These are phyloP conservation scores for Carex pumila DNA, from an alignment of 176 grass and related monocot genomes.

Conservation along the genomic window DNA sequence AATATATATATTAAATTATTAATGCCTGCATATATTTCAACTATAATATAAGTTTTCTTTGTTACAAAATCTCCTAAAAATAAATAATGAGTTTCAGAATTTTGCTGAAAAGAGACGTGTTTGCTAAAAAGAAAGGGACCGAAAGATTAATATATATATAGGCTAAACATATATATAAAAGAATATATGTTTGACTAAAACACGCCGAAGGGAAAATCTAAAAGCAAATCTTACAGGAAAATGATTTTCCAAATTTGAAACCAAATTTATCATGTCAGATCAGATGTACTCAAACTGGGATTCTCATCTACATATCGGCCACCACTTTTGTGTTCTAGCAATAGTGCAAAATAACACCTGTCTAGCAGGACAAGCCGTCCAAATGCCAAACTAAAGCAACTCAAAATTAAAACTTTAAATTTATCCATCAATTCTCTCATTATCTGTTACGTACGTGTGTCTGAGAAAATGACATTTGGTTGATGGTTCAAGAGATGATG, in stretches of 20 bases:
- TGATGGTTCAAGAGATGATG: not conserved
- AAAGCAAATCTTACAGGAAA: not conserved
- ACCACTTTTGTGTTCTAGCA: not conserved
- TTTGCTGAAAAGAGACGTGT: no score
- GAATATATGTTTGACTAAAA: no score
- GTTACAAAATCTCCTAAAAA: no score
- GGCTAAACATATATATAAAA: no score
- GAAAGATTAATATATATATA: no score
- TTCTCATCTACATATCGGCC: not conserved
- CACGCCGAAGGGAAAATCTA: no score
- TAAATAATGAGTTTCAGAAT: no score
- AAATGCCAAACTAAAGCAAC: not conserved
- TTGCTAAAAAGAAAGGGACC: no score
- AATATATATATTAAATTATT: no score
- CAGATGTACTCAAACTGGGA: not conserved
- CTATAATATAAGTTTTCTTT: no score
- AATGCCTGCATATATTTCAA: no score
- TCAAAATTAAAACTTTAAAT: not conserved
- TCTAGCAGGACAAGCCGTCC: not conserved
- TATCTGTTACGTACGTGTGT: not conserved
- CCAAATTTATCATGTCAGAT: not conserved
- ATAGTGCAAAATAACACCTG: constrained; percentile 2
- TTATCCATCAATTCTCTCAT: not conserved
- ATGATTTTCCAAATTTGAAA: not conserved
- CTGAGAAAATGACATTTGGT: constrained; percentile 17